Evolutionary conservation across 495 filamentous ascomycete species (phyloP), one percentile per base, ranked within the genome.

Genomic region (Eremomyces bilateralis): DNA sequence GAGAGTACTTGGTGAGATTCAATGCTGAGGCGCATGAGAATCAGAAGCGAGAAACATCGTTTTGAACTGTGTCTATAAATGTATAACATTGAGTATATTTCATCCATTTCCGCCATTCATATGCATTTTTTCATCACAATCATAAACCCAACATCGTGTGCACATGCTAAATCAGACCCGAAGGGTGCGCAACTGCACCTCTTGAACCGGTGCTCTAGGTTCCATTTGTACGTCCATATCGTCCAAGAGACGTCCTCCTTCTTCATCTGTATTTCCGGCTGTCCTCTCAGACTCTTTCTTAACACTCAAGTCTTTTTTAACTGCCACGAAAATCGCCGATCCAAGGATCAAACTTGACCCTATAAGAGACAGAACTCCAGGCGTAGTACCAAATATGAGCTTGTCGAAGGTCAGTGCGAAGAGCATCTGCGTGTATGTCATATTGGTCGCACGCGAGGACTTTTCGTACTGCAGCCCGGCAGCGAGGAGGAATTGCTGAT

Each of bases 351-450:
- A 46, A 20, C 60, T 71, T 24, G 76, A 81, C 4, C 85, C 85
- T 1, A 64, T 50, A 38, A 83, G 63, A 35, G 75, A 81, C 42
- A 71, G 53, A 21, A 60, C 45, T 13, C 68, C 67, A 32, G 88
- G 73, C 11, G 61, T 68, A 17, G 64, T 68, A 1, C 76, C 75
- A 61, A 76, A 94, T 10, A 94, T 56, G 32, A 76, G 56, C 37
- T 71, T 69, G 49, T 95, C 85, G 47, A 81, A 83, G 11, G 65
- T 66, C 12, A 91, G 58, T 8, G 85, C 84, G 50, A 92, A 93
- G 22, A 95, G 50, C 78, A 95, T 85, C 51, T 90, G 77, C 29
- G 72, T 80, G 48, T 92, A 95, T 3, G 80, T 60, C 80, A 93
- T 91, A 15, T 76, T 80, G 3, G 77, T 90, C 2, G 83, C 83